Evolutionary conservation across 1,284 basidiomycete genomes (phyloP), one percentile per base, ranked within the genome.

Genomic region (Cutaneotrichosporon cutaneum): DNA sequence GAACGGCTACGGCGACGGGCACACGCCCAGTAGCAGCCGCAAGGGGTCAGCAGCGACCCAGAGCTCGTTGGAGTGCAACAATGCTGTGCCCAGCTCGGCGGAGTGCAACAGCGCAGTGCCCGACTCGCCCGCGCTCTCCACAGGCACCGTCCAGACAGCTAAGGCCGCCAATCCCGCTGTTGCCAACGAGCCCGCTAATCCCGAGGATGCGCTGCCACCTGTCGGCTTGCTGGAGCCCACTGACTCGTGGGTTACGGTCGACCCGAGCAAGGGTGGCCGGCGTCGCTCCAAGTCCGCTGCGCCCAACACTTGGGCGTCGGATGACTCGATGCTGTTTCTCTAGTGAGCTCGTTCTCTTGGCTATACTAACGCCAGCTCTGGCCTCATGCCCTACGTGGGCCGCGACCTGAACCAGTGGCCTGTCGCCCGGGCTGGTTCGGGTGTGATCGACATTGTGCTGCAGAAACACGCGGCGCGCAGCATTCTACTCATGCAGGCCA

Each of bases 351-450:
- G 32, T 24, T 18, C 2, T 30, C 51, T 4, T 36, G 4, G 21
- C n/a, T 26, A 3, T n/a, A 26, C 54, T 55, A n/a, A 55, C 42
- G 8, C 18, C 27, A 55, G 54, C 54, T 58, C 80, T 80, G 24
- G 83, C 0, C 78, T 79, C 63, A 74, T 82, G 68, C 83, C 83
- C 1, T 83, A 78, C 70, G 79, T 83, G 0, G 73, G 79, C 8
- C 86, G 88, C 55, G 89, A 92, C 73, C 81, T 91, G 45, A 90
- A 93, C 87, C 88, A 92, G 58, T 94, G 93, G 77, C 92, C 92
- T 0, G 87, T 90, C 4, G 87, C 90, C 1, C 78, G 87, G 42
- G 86, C 89, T 0, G 86, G 89, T 55, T 88, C 92, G 71, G 93
- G 92, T 0, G 74, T 88, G 42, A 86, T 95, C 58, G 92, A 96